Conservation (phyloP, 805 yeast species). For the Candida adriatica region DNA sequence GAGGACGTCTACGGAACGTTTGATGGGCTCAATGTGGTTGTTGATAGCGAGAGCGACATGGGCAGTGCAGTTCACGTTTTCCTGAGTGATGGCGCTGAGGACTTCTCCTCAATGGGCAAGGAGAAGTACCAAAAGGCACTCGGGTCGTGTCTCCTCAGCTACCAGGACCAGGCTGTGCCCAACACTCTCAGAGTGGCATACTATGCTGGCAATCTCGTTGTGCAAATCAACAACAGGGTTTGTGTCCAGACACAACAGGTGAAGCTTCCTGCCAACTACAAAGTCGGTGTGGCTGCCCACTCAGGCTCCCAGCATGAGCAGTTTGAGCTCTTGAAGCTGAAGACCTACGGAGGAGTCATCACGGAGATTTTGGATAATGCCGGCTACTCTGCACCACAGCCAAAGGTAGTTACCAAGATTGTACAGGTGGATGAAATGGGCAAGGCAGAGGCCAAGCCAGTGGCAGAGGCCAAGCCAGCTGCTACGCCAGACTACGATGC, state of each 20-base stretch:
- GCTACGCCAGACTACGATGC: conserved; percentile 5
- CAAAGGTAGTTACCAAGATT: conserved; percentile 37
- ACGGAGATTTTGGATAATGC: conserved; percentile 54
- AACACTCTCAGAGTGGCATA: conserved; percentile 60
- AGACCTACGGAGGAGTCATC: conserved; percentile 46
- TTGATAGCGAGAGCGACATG: conserved; percentile 43
- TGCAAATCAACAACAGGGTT: conserved; percentile 67
- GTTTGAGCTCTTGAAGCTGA: conserved; percentile 57
- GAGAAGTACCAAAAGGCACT: conserved; percentile 30
- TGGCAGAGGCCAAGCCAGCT: conserved; percentile 1
- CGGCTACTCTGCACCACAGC: conserved; percentile 38
- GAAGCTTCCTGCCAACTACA: conserved; percentile 35
- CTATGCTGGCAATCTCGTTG: conserved; percentile 43
- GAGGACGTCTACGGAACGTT: conserved; percentile 46
- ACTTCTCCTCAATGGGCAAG: conserved; percentile 18
- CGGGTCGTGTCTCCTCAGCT: conserved; percentile 52
- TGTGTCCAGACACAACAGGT: conserved; percentile 61
- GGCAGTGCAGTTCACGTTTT: conserved; percentile 51
- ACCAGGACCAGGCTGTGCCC: conserved; percentile 67
- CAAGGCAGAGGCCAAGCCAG: conserved; percentile 11
- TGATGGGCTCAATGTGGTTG: conserved; percentile 57
- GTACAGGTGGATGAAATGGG: conserved; percentile 29
- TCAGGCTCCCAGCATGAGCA: conserved; percentile 43
- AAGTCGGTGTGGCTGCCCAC: conserved; percentile 48
- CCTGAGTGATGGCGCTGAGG: conserved; percentile 50